phyloP scores from a whole-genome alignment of 2,329 filamentous ascomycete genomes.

The Bipolaris gigantea region DNA sequence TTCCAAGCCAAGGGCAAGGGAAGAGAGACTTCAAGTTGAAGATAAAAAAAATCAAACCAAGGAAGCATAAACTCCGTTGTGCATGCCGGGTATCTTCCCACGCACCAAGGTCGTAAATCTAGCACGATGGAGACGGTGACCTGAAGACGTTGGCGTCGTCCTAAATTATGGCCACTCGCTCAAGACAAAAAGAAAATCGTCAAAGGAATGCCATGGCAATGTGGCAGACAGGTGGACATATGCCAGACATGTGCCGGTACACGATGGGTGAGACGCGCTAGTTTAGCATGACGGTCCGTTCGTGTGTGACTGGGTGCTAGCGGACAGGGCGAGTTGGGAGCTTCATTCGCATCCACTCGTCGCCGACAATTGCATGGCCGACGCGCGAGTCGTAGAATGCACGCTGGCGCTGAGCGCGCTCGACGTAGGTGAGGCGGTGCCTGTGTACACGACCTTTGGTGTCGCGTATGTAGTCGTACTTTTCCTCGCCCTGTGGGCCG shows the following conservation, averaged over 20 bases:
- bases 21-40: not conserved
- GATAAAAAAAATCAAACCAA: not conserved
- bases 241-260: not conserved
- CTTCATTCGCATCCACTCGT: conserved; percentile 30
- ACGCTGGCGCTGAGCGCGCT: conserved; percentile 18
- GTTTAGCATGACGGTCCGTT: not conserved
- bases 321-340: conserved; percentile 14
- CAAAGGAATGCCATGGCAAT: not conserved
- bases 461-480: conserved; percentile 15
- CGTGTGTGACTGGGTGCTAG: conserved; percentile 2
- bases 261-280: not conserved
- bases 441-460: conserved; percentile 19
- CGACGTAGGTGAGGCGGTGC: conserved; percentile 13
- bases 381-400: conserved; percentile 25
- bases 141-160: conserved; percentile 2
- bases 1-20: not conserved
- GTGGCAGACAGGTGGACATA: not conserved
- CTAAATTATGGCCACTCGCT: not conserved
- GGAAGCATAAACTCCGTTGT: conserved; percentile 9
- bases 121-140: conserved; percentile 9
- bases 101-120: conserved; percentile 5
- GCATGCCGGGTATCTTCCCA: conserved; percentile 15
- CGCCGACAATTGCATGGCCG: conserved; percentile 24
- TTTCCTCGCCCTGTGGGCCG: conserved; percentile 19
- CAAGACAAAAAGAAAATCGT: conserved; percentile 7